Evolutionary conservation across 306 rosid species (phyloP), one percentile per base, ranked within the genome.

Genomic region (Phaseolus lunatus): DNA sequence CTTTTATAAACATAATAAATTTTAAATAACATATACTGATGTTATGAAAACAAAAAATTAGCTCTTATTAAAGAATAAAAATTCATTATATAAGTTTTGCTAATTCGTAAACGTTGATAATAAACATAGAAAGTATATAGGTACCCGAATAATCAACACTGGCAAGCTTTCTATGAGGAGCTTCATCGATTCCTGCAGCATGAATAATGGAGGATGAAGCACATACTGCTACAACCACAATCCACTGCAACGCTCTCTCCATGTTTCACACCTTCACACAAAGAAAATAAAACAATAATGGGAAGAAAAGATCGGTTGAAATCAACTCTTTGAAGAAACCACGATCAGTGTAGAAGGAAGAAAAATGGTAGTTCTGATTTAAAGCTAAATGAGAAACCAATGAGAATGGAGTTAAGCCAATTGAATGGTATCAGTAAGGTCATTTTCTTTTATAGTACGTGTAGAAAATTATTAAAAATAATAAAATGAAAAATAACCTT

Each of bases 191-290:
- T 49, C 19, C 22, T 8, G 3, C 56, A 7, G 54, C 54, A 49
- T 2, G 43, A 49, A n/a, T 49, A 2, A n/a, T n/a, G 22, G 7
- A 5, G 18, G 23, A 49, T 16, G 56, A 49, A 49, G 56, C 56
- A 49, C 22, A 49, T 49, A 2, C 22, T 49, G 11, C 56, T n/a
- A 49, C 10, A 49, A 49, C 56, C 56, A 49, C 10, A n/a, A 49
- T 49, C 56, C 56, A n/a, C 56, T n/a, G 56, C 56, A 49, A n/a
- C 19, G 56, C 56, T n/a, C 56, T 49, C 56, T 49, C 23, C 56
- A 49, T 49, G 23, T n/a, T n/a, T 48, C 54, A 16, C 10, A 6
- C 9, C 6, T n/a, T 48, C 54, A 16, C 10, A 6, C 9, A n/a
- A 5, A 48, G 53, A 48, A 48, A 48, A 48, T n/a, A 16, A 48